phyloP scores from a whole-genome alignment of 2,329 filamentous ascomycete genomes.

The Cercospora citrullina region DNA sequence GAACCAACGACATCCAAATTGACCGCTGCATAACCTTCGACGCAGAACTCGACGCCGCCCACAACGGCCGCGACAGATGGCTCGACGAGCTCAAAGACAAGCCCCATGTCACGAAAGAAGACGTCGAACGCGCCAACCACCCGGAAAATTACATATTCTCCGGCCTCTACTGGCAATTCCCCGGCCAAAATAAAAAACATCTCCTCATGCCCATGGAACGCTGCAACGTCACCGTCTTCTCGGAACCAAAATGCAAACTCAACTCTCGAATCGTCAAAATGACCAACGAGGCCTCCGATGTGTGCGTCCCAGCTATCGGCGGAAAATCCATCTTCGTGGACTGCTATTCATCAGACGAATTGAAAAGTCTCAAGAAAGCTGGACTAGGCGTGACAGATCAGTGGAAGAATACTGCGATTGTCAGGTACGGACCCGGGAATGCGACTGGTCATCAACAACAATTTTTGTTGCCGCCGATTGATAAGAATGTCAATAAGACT shows the following conservation, averaged over 20 bases:
- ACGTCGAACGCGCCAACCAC: constrained; percentile 13
- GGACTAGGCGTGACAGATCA: not conserved
- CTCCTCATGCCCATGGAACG: constrained; percentile 3
- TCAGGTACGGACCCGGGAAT: not conserved
- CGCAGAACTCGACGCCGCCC: not conserved
- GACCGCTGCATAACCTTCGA: constrained; percentile 2
- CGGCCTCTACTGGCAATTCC: constrained; percentile 7
- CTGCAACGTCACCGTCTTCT: constrained; percentile 11
- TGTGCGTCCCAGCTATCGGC: not conserved
- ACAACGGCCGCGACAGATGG: not conserved
- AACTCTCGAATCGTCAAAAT: constrained; percentile 7
- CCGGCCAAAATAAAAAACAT: not conserved
- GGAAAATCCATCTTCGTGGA: constrained; percentile 1
- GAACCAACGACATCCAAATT: not conserved
- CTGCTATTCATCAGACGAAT: not conserved
- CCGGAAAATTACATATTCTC: constrained; percentile 17
- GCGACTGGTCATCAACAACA: not conserved
- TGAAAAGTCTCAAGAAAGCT: not conserved
- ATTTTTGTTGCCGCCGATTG: not conserved
- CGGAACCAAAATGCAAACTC: not conserved
- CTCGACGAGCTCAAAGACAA: not conserved
- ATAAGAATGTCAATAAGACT: not conserved
- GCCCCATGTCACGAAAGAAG: constrained; percentile 4
- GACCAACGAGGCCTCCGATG: constrained; percentile 4
- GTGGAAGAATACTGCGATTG: constrained; percentile 3